Evolutionary conservation across 73 alveolate genomes (phyloP).

Genomic region (Paramecium sexaurelia): DNA sequence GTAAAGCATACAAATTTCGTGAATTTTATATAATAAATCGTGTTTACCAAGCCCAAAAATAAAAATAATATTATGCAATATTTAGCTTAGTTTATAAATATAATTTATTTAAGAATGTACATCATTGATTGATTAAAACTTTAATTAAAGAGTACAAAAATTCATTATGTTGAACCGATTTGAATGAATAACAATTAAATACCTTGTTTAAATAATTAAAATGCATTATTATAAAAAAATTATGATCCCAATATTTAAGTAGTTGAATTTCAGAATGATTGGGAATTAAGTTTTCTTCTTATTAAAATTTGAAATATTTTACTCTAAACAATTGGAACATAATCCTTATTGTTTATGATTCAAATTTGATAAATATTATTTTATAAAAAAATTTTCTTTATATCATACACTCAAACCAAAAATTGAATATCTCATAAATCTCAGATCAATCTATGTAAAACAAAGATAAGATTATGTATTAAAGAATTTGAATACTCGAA

Average conservation of each 20-base stretch:
- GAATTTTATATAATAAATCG: neutral
- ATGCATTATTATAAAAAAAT: neutral
- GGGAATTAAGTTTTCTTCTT: neutral
- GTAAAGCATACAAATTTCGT: neutral
- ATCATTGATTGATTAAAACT: too few species aligned
- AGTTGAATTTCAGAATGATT: neutral
- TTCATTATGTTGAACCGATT: neutral
- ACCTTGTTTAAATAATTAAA: neutral
- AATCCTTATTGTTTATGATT: too few species aligned
- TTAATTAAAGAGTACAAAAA: neutral
- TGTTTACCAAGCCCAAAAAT: neutral
- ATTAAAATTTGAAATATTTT: too few species aligned
- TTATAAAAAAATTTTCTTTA: too few species aligned
- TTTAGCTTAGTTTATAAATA: neutral
- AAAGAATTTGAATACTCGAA: too few species aligned
- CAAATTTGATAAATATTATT: too few species aligned
- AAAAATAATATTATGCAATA: neutral
- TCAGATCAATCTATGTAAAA: too few species aligned
- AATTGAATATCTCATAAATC: too few species aligned
- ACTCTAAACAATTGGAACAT: too few species aligned
- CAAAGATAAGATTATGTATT: too few species aligned
- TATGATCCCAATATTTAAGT: neutral
- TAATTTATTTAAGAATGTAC: too few species aligned
- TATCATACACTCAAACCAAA: too few species aligned
- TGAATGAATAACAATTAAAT: conserved; percentile 36